These are phyloP conservation scores for Naganishia friedmannii DNA, from an alignment of 768 basidiomycete species.

Conservation along the genomic window DNA sequence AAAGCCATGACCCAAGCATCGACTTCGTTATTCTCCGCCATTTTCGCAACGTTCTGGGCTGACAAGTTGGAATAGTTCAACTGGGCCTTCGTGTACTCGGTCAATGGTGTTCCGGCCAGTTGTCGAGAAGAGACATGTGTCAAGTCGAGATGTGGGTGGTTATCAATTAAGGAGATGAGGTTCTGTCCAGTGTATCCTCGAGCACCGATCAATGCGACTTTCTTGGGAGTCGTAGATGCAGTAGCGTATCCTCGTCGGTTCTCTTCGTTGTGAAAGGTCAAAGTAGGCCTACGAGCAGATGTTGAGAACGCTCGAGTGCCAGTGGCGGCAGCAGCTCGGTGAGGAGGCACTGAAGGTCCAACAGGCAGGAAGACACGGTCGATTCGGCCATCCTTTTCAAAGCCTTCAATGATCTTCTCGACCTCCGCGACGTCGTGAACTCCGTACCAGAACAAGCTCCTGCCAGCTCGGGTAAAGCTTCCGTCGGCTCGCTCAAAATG, in stretches of 20 bases:
- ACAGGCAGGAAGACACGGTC: constrained; percentile 87
- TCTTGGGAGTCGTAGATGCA: constrained; percentile 67
- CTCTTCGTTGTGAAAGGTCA: constrained; percentile 36
- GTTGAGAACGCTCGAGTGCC: constrained; percentile 54
- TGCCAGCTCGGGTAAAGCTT: constrained; percentile 89
- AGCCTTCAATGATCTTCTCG: constrained; percentile 69
- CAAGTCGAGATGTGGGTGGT: constrained; percentile 82
- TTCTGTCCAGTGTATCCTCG: constrained; percentile 94
- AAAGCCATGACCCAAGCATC: constrained; percentile 99
- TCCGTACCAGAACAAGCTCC: constrained; percentile 97
- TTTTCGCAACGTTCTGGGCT: constrained; percentile 69
- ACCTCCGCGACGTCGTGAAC: constrained; percentile 87
- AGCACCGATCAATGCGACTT: constrained; percentile 90
- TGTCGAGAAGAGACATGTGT: constrained; percentile 96
- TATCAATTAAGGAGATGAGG: constrained; percentile 76
- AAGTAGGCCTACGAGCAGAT: constrained; percentile 42
- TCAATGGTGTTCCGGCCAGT: constrained; percentile 74
- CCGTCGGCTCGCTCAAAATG: constrained; percentile 98
- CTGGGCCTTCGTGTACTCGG: constrained; percentile 72
- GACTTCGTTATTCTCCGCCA: constrained; percentile 85
- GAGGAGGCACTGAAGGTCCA: constrained; percentile 49
- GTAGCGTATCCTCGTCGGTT: constrained; percentile 78
- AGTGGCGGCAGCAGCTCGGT: constrained; percentile 57
- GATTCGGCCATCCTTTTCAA: constrained; percentile 69
- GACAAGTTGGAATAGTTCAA: constrained; percentile 79